Evolutionary conservation across 768 basidiomycete species (phyloP), one percentile per base, ranked within the genome.

Genomic region (Lentinula boryana): DNA sequence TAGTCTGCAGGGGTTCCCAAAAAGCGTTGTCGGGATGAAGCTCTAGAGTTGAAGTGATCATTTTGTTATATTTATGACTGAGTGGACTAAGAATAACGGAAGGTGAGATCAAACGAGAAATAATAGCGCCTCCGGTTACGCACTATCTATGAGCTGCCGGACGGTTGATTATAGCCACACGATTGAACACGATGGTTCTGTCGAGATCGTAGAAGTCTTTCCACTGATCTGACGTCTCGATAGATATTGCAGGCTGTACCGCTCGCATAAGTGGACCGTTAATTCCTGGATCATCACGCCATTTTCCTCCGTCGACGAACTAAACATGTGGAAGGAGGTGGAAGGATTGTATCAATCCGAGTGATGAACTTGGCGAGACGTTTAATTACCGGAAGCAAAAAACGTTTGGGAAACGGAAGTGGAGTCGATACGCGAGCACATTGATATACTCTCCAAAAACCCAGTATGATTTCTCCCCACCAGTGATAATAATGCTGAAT

Each of bases 151-250:
- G 86, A 1, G 88, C 82, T 1, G 87, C 84, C 27, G 79, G 78
- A 31, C 88, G 82, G 69, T 86, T 88, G 35, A 84, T 73, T 58
- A 90, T 73, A 53, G 89, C 72, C 5, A 84, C 78, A 10, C 80
- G 79, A 32, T 85, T 82, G 66, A 90, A 87, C 56, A 84, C 76
- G 72, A 84, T 82, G 15, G 84, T 85, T 27, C 69, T 69, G 35
- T 72, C 67, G 35, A 76, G 62, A 33, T 62, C 66, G 18, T 77
- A 73, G 23, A 88, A 75, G 69, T 90, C 89, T 6, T 75, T 60
- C 86, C 89, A 91, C 65, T 88, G 85, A 32, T 75, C 73, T 9
- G 78, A 73, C 33, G 78, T 74, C 64, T 89, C 86, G 27, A 90
- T 80, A 1, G 84, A 70, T 7, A 82, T 67, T 18, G 71, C 73